phyloP scores from a whole-genome alignment of 202 grass and related monocot species.

The Schoenoplectus tabernaemontani region DNA sequence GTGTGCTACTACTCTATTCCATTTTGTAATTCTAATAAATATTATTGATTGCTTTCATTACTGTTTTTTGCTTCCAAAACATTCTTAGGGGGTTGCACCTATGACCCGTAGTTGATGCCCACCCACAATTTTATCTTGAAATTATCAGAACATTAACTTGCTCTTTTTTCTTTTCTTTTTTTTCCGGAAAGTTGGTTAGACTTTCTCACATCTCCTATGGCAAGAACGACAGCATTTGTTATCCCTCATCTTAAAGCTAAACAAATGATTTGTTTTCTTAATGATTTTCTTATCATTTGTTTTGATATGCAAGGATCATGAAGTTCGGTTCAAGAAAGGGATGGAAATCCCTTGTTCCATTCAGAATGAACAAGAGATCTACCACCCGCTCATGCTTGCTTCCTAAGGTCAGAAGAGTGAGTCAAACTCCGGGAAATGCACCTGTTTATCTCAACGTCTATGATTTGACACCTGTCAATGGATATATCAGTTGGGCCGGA shows the following conservation, averaged over 20 bases:
- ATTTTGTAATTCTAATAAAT: not conserved
- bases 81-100: not conserved
- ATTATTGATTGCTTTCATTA: not conserved
- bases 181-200: not conserved
- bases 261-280: constrained; percentile 1
- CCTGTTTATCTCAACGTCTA: constrained; percentile 46
- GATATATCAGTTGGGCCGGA: constrained; percentile 41
- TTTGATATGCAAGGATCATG: constrained; percentile 21
- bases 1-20: not conserved
- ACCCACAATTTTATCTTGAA: not conserved
- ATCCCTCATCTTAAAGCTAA: not conserved
- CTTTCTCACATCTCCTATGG: not conserved
- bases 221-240: too few relatives aligned
- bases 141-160: not conserved
- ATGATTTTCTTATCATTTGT: not conserved
- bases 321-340: constrained; percentile 35
- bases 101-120: not conserved
- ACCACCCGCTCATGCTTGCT: constrained; percentile 21
- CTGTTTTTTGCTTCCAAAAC: not conserved
- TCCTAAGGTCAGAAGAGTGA: constrained; percentile 28
- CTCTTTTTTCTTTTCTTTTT: not conserved
- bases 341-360: constrained; percentile 31
- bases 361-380: constrained; percentile 22
- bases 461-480: constrained; percentile 48
- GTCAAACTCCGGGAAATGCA: constrained; percentile 30